Base-by-base conservation (phyloP, 768 basidiomycete genomes). In the Naganishia onofrii region DNA sequence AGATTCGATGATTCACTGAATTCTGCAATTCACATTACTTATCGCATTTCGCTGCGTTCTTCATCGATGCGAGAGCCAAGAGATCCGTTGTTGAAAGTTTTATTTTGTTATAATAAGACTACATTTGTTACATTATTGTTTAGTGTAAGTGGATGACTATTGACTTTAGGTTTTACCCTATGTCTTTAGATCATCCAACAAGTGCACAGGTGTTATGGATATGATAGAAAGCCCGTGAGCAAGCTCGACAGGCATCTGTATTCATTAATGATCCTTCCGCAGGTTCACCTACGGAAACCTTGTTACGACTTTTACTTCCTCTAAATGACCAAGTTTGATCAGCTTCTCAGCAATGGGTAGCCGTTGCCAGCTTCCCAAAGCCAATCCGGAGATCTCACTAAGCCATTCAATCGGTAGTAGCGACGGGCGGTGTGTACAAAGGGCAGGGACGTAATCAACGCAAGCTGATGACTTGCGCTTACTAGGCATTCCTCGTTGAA, bases 351-450 rank as follows among this genome's bases (percentile, higher is more conserved):
- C 84, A 74, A 82, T 79, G 78, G 77, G 81, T 76, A 83, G 83
- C 84, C 84, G 83, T 85, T 79, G 81, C 84, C 83, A 81, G 84
- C 82, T 84, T 83, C 84, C 84, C 84, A 83, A 86, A 86, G 87
- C 85, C 86, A 84, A 88, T 89, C 87, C 87, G 85, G 84, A 89
- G 87, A 86, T 87, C 89, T 89, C 88, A 88, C 88, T 88, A 89
- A 89, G 87, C 88, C 87, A 87, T 89, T 89, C 89, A 88, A 89
- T 89, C 87, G 86, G 89, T 89, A 89, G 88, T 89, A 89, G 89
- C 86, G 87, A 89, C 87, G 86, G 88, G 89, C 87, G 87, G 88
- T 89, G 88, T 89, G 87, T 89, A 89, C 87, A 89, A 88, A 88
- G 88, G 88, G 88, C 88, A 89, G 88, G 88, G 88, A 89, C 88